phyloP scores from a whole-genome alignment of 78 protist species.

The Diacronema lutheri region DNA sequence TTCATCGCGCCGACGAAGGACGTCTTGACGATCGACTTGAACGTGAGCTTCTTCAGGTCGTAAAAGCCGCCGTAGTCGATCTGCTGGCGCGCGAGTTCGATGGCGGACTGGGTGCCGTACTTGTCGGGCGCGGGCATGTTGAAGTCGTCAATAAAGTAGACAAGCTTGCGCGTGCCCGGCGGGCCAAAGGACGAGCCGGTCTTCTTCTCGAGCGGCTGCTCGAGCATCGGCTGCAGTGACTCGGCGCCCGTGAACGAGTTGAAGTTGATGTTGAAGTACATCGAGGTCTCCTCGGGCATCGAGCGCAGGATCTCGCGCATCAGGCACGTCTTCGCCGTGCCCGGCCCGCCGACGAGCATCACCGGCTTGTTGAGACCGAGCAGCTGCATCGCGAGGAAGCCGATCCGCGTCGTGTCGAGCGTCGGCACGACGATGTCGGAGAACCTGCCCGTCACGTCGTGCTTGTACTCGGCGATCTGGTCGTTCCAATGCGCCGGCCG shows the following conservation, averaged over 20 bases:
- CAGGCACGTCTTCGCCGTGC: slow-evolving; percentile 79
- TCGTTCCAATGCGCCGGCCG: slow-evolving; percentile 52
- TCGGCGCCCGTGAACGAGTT: slow-evolving; percentile 71
- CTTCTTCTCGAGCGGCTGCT: slow-evolving; percentile 64
- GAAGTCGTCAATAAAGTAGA: slow-evolving; percentile 74
- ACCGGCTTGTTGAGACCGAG: slow-evolving; percentile 23
- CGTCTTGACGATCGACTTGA: slow-evolving; percentile 46
- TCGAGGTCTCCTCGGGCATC: slow-evolving; percentile 26
- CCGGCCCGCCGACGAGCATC: slow-evolving; percentile 79
- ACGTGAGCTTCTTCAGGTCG: slow-evolving; percentile 45
- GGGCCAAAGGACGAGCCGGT: slow-evolving; percentile 69
- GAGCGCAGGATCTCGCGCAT: slow-evolving; percentile 6
- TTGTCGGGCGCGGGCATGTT: slow-evolving; percentile 85
- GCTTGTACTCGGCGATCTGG: slow-evolving; percentile 27
- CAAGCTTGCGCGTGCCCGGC: slow-evolving; percentile 53
- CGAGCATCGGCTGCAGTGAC: slow-evolving; percentile 44
- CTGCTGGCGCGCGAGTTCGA: slow-evolving; percentile 79
- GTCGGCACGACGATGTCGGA: slow-evolving; percentile 21
- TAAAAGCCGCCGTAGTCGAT: slow-evolving; percentile 73
- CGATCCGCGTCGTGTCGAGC: slow-evolving; percentile 55
- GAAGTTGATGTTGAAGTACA: slow-evolving; percentile 51
- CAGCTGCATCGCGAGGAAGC: slow-evolving; percentile 5
- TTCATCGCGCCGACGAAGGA: slow-evolving; percentile 75
- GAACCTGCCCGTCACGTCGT: slow-evolving; percentile 36
- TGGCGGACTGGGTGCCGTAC: slow-evolving; percentile 84